Conservation (phyloP, 2,329 filamentous ascomycete genomes). For the Aspergillus latus region DNA sequence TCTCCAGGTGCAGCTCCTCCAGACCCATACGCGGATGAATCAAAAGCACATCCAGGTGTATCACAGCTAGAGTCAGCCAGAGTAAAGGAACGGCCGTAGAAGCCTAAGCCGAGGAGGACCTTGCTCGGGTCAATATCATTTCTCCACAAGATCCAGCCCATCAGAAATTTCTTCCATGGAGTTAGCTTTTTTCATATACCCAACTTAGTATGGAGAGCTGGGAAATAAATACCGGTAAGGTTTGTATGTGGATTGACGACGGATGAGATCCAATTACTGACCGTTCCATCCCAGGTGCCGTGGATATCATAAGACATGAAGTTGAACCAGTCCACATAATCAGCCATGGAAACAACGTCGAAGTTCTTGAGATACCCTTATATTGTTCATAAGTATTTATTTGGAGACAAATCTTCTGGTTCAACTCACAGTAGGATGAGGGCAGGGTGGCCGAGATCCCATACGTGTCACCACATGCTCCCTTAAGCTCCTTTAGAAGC, state of each 20-base stretch:
- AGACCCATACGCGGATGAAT: too few species aligned
- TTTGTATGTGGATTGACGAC: background rate
- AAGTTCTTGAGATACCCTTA: background rate
- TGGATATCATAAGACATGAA: background rate
- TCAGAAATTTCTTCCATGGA: conserved; percentile 28
- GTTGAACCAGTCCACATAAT: background rate
- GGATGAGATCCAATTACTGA: too few species aligned
- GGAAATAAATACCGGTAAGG: too few species aligned
- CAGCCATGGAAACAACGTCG: background rate
- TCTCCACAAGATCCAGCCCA: conserved; percentile 47
- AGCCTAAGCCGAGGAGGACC: background rate
- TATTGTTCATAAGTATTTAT: too few species aligned
- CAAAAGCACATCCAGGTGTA: background rate
- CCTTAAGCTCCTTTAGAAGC: too few species aligned
- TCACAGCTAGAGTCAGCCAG: background rate
- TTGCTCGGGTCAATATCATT: conserved; percentile 37
- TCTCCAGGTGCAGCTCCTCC: background rate
- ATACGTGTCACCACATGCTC: too few species aligned
- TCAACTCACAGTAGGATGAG: too few species aligned
- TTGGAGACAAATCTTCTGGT: too few species aligned
- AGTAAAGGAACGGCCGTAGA: background rate
- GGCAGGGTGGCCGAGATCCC: too few species aligned
- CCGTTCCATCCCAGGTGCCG: background rate
- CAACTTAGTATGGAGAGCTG: too few species aligned
- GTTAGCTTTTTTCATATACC: too few species aligned